Percentiles rank a stretch among this genome's conserved stretches.
phyloP scores from a whole-genome alignment of 2,329 filamentous ascomycete species.

The Erysiphe pisi region DNA sequence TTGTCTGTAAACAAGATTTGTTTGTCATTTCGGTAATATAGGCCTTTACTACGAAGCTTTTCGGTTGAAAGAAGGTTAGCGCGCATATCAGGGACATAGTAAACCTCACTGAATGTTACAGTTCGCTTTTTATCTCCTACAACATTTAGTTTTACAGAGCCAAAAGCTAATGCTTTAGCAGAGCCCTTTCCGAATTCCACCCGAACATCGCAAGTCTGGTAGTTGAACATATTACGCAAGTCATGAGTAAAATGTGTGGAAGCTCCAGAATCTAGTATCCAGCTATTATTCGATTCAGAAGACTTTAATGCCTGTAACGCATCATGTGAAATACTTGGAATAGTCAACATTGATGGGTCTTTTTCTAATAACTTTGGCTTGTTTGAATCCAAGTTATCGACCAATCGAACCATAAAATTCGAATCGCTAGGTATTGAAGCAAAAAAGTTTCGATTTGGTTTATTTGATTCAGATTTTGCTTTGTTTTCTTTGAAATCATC shows the following conservation, averaged over 20 bases:
- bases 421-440: background rate
- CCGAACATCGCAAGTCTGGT: background rate
- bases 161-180: constrained; percentile 24
- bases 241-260: constrained; percentile 24
- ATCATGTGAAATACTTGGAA: background rate
- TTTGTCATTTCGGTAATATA: constrained; percentile 14
- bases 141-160: constrained; percentile 20
- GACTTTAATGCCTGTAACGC: background rate
- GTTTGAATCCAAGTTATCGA: background rate
- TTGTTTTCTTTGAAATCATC: background rate
- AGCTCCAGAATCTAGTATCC: constrained; percentile 25
- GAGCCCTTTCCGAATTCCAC: constrained; percentile 25
- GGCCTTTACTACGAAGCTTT: constrained; percentile 16
- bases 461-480: background rate
- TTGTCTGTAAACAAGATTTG: constrained; percentile 13
- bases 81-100: constrained; percentile 17
- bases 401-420: background rate
- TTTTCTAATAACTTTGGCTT: background rate
- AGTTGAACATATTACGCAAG: constrained; percentile 11
- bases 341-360: no score
- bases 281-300: constrained; percentile 12
- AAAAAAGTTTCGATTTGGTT: constrained; percentile 19
- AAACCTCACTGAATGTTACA: constrained; percentile 24
- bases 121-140: constrained; percentile 24
- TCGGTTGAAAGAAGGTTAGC: constrained; percentile 20